Evolutionary conservation across 345 rosid species (phyloP), one percentile per base, ranked within the genome.

Genomic region (Eucalyptus pauciflora): DNA sequence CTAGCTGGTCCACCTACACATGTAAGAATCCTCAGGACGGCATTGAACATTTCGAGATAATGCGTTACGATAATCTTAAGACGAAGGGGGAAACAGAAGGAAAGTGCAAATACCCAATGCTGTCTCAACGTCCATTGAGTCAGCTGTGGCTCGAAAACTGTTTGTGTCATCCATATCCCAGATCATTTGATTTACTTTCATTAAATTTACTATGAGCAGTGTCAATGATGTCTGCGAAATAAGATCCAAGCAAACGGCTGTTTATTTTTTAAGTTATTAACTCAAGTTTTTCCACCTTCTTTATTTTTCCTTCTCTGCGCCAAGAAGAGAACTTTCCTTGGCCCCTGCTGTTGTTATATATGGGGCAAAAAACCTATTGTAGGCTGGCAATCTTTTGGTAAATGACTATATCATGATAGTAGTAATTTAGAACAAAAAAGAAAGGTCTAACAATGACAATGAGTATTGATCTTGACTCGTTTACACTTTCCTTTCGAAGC

Each of bases 141-240:
- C 16, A 67, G 20, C 20, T n/a, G 41, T 31, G 37, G 41, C 76
- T 14, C 2, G 18, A 8, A 13, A 67, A 13, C 37, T 29, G 41
- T 67, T 15, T 3, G 76, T 2, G 20, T 64, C 20, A n/a, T 64
- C 3, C 17, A 7, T 64, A 64, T 64, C 37, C 14, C 37, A n/a
- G 17, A 64, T 64, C 41, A 8, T 69, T 69, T 69, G 43, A 17
- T 33, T 69, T 64, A 14, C 71, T 64, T 64, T 64, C 8, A 3
- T 64, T n/a, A 7, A 29, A n/a, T 64, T 15, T 94, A 71, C 95
- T 96, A 69, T 91, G 94, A 92, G 91, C 95, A n/a, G 33, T n/a
- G 37, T 29, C 8, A 64, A 64, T 13, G 3, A 64, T n/a, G 18
- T n/a, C 20, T 3, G 67, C 7, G 16, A 27, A 27, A 60, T 27